Evolutionary conservation across 2,329 filamentous ascomycete genomes (phyloP).

Genomic region (Claviceps fusiformis): DNA sequence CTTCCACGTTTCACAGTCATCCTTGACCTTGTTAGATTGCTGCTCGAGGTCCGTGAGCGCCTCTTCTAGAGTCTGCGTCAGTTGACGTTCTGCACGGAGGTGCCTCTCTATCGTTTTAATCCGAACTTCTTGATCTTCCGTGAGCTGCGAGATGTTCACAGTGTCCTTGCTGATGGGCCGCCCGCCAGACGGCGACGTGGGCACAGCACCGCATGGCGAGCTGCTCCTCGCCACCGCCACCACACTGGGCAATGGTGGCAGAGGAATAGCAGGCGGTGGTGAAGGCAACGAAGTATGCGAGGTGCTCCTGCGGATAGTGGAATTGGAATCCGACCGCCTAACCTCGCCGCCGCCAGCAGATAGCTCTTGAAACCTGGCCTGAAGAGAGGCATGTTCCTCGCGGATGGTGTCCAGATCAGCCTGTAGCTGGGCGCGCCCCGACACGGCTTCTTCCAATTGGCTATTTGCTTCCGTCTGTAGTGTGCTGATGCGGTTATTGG

Average conservation of each 20-base stretch:
- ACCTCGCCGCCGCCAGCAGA: slow-evolving; percentile 25
- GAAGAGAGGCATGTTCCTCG: slow-evolving; percentile 60
- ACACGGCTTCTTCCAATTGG: slow-evolving; percentile 67
- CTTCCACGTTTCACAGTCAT: slow-evolving; percentile 81
- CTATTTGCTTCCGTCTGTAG: slow-evolving; percentile 60
- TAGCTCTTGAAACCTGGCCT: slow-evolving; percentile 51
- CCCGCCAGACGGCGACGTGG: slow-evolving; percentile 40
- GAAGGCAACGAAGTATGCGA: slow-evolving; percentile 79
- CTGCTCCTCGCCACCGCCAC: slow-evolving; percentile 31
- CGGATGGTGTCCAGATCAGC: slow-evolving; percentile 53
- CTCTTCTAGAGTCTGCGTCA: slow-evolving; percentile 90
- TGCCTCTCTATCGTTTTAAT: slow-evolving; percentile 96
- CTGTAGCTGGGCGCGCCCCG: slow-evolving; percentile 48
- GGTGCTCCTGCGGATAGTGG: slow-evolving; percentile 70
- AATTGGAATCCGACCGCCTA: slow-evolving; percentile 48
- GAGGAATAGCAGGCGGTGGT: slow-evolving; percentile 87
- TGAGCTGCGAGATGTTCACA: slow-evolving; percentile 54
- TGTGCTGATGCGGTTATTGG: slow-evolving; percentile 74
- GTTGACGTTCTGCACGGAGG: slow-evolving; percentile 86
- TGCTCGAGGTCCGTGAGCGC: slow-evolving; percentile 87
- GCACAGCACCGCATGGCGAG: slow-evolving; percentile 29
- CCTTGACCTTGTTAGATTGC: slow-evolving; percentile 82
- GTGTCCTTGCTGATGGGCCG: slow-evolving; percentile 73
- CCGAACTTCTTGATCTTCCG: slow-evolving; percentile 89
- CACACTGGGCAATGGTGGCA: slow-evolving; percentile 69